Evolutionary conservation across 2,329 filamentous ascomycete species (phyloP).

Genomic region (Talaromyces rugulosus): DNA sequence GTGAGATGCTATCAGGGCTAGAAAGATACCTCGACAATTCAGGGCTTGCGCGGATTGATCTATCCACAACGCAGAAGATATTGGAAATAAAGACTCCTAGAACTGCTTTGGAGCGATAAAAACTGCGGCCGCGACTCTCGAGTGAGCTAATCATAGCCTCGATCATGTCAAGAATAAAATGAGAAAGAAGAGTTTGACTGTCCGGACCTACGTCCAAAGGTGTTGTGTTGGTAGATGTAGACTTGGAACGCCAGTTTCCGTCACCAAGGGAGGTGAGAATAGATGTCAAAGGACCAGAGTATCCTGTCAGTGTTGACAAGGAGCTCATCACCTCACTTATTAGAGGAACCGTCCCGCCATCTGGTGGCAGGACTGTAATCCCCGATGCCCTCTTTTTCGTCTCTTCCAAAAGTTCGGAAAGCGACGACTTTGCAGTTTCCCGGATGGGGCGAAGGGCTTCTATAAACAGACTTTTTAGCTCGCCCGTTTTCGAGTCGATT

Average conservation of each 20-base stretch:
- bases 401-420: slow-evolving; percentile 79
- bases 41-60: slow-evolving; percentile 70
- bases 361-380: slow-evolving; percentile 66
- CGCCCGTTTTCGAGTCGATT: slow-evolving; percentile 76
- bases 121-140: slow-evolving; percentile 65
- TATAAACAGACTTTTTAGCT: slow-evolving; percentile 76
- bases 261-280: slow-evolving; percentile 91
- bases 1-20: slow-evolving; percentile 56
- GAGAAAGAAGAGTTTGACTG: slow-evolving; percentile 78
- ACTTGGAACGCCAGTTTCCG: slow-evolving; percentile 73
- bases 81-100: slow-evolving; percentile 91
- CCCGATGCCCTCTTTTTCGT: slow-evolving; percentile 65
- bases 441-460: slow-evolving; percentile 84
- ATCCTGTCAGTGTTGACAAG: slow-evolving; percentile 80
- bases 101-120: slow-evolving; percentile 73
- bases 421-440: slow-evolving; percentile 83
- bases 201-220: slow-evolving; percentile 86
- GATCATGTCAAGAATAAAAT: slow-evolving; percentile 86
- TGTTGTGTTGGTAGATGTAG: slow-evolving; percentile 62
- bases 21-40: slow-evolving; percentile 69
- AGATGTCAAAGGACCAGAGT: slow-evolving; percentile 77
- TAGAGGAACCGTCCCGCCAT: slow-evolving; percentile 73
- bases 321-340: slow-evolving; percentile 82
- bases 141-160: slow-evolving; percentile 72
- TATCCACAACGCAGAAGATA: slow-evolving; percentile 76